Conservation (phyloP, 2,329 filamentous ascomycete species). For the Cytospora chrysosperma region DNA sequence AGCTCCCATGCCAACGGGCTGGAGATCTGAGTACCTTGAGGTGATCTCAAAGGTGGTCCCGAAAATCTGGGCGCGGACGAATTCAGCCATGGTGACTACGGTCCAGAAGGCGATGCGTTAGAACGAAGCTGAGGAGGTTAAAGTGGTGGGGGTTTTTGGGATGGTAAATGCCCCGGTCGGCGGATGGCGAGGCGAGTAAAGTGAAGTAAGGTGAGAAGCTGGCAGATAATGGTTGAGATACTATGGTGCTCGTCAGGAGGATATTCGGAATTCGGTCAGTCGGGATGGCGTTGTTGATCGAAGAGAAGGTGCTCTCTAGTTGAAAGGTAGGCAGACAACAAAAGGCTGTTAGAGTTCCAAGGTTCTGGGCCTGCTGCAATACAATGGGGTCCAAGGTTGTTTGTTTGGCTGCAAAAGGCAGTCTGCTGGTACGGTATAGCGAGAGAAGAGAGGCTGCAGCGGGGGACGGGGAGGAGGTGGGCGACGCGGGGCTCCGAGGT, state of each 20-base stretch:
- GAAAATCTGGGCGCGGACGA: conserved; percentile 98
- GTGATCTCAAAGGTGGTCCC: conserved; percentile 99
- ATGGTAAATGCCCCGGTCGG: conserved; percentile 1
- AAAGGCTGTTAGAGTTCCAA: neutral
- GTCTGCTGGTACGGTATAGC: conserved; percentile 7
- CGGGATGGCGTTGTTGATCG: neutral
- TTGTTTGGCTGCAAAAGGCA: neutral
- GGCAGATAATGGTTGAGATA: neutral
- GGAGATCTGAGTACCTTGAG: conserved; percentile 95
- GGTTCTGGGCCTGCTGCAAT: neutral
- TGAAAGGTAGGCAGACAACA: neutral
- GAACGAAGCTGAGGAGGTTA: neutral
- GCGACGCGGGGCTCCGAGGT: conserved; percentile 16
- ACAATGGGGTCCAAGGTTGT: no score
- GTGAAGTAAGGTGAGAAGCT: neutral
- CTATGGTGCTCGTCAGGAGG: neutral
- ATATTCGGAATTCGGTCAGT: neutral
- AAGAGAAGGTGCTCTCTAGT: neutral
- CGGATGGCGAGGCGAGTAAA: neutral
- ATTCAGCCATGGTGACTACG: conserved; percentile 83
- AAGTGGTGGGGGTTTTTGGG: neutral
- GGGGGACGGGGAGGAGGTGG: conserved; percentile 14
- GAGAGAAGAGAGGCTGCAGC: neutral
- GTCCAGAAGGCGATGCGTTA: neutral
- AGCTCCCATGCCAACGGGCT: conserved; percentile 98